These are phyloP conservation scores for Ophiognomonia clavigignenti-juglandacearum DNA, from an alignment of 2,329 filamentous ascomycete species.

Conservation along the genomic window DNA sequence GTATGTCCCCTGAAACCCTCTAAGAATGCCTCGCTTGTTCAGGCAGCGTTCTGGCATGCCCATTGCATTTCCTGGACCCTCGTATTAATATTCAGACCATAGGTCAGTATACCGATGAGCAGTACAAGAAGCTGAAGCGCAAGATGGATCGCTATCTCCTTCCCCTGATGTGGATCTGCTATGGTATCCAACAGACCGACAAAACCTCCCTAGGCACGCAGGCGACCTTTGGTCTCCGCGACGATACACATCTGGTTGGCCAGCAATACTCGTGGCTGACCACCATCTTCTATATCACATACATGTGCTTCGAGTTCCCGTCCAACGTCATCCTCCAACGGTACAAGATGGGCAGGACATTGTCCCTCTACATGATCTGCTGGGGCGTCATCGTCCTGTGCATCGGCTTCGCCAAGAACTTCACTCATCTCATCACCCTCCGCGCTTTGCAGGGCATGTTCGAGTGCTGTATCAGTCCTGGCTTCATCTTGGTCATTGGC, in stretches of 20 bases:
- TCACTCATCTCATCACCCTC: slow-evolving; percentile 29
- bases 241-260: slow-evolving; percentile 23
- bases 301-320: slow-evolving; percentile 28
- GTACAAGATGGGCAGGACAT: slow-evolving; percentile 20
- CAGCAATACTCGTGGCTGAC: slow-evolving; percentile 25
- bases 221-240: slow-evolving; percentile 32
- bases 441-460: slow-evolving; percentile 33
- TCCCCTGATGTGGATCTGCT: slow-evolving; percentile 43
- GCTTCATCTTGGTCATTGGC: slow-evolving; percentile 33
- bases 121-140: slow-evolving; percentile 32
- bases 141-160: slow-evolving; percentile 42
- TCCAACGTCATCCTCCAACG: slow-evolving; percentile 26
- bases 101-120: slow-evolving; percentile 28
- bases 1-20: too few relatives aligned
- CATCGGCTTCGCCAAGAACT: slow-evolving; percentile 33
- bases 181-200: slow-evolving; percentile 44
- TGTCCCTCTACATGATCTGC: slow-evolving; percentile 24
- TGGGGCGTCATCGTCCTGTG: slow-evolving; percentile 31
- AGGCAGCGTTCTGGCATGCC: too few relatives aligned
- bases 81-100: too few relatives aligned
- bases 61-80: too few relatives aligned
- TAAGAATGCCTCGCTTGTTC: too few relatives aligned
- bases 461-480: slow-evolving; percentile 33
- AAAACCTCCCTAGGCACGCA: slow-evolving; percentile 37
- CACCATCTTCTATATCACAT: slow-evolving; percentile 31